phyloP scores from a whole-genome alignment of 176 grass and related monocot species.

The Avena atlantica region DNA sequence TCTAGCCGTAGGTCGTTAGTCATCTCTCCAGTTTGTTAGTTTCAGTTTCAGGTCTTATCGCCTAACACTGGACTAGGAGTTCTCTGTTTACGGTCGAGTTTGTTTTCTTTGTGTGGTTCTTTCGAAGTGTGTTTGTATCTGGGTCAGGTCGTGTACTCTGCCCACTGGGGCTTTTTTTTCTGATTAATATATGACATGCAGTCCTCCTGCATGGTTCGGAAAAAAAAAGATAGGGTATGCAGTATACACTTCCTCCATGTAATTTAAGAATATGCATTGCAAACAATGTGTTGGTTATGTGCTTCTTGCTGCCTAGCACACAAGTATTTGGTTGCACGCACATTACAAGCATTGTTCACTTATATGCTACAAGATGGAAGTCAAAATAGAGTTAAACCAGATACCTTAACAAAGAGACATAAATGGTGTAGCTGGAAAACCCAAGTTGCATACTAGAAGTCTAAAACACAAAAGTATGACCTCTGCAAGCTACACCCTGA shows the following conservation, averaged over 20 bases:
- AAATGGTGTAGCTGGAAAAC: slow-evolving; percentile 5
- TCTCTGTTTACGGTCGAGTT: too few species aligned
- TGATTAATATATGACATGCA: too few species aligned
- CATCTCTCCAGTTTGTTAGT: too few species aligned
- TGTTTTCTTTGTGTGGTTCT: too few species aligned
- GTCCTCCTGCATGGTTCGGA: too few species aligned
- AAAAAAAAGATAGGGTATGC: neutral
- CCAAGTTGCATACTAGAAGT: neutral
- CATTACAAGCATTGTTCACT: slow-evolving; percentile 3
- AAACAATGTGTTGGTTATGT: slow-evolving; percentile 3
- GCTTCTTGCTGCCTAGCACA: neutral
- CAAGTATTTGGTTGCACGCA: neutral
- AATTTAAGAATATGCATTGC: slow-evolving; percentile 3
- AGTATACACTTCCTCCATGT: neutral
- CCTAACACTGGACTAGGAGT: too few species aligned
- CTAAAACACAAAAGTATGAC: neutral
- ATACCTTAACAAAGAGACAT: neutral
- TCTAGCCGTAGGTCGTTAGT: too few species aligned
- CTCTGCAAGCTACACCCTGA: slow-evolving; percentile 3
- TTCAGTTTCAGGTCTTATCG: too few species aligned
- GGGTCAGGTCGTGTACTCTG: too few species aligned
- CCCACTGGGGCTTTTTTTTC: too few species aligned
- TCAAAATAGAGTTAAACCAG: neutral
- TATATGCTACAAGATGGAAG: neutral
- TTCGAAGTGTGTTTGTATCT: too few species aligned